Evolutionary conservation across 805 yeast species (phyloP), one percentile per base, ranked within the genome.

Genomic region (Wickerhamomyces silvicola): DNA sequence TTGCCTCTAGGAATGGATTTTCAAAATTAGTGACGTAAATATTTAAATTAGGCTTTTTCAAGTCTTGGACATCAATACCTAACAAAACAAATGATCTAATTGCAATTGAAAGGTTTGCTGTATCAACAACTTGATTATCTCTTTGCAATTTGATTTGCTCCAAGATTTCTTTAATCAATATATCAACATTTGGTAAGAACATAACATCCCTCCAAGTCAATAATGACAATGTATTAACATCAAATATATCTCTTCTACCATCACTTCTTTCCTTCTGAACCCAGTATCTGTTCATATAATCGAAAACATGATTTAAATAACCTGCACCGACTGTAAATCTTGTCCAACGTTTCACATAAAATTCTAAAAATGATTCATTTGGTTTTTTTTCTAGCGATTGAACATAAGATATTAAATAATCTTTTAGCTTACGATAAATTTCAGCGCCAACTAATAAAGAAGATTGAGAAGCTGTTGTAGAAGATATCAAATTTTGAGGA

Each of bases 231-330:
- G 96, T 86, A 54, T 87, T 80, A 15, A 94, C 94, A 57, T 92
- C 98, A 57, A 78, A 86, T 28, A 92, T 78, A 50, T 85, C 87
- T 42, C 87, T 72, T 49, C 85, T 75, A 12, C 97, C 97, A 54
- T 90, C 97, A 26, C 86, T 81, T 51, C 97, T 72, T 59, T 90
- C 97, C 52, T 94, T 88, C 46, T 82, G 83, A 27, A 94, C 96
- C 98, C 98, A 92, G 60, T 90, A 92, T 40, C 97, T 73, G 59
- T 92, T 92, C 73, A 92, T 78, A 59, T 92, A 92, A 56, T 90
- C 96, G 50, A 92, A 84, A 6, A 94, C 88, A 54, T 94, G 92
- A 56, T 86, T 87, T 55, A 92, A 62, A 57, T 85, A 83, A 11
- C 87, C 82, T 2, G 97, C 94, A 18, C 97, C 97, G 32, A 85